Evolutionary conservation across 345 rosid species (phyloP).

Genomic region (Boechera retrofracta): DNA sequence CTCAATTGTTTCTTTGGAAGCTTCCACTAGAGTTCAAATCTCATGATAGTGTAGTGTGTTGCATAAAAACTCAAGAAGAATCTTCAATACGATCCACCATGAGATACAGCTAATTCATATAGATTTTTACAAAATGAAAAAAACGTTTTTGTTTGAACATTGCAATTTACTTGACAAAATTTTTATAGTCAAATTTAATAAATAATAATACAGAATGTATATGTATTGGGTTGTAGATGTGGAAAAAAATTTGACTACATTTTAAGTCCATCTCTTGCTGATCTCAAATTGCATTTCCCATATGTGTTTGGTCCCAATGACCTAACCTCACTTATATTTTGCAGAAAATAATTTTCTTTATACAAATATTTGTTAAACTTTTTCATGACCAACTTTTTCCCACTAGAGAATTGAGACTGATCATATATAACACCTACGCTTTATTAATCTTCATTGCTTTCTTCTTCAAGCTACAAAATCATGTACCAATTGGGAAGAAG

Average conservation of each 20-base stretch:
- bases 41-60: neutral
- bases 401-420: constrained; percentile 34
- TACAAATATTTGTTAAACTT: constrained; percentile 31
- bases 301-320: constrained; percentile 32
- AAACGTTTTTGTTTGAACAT: neutral
- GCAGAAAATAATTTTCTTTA: constrained; percentile 39
- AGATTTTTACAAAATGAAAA: neutral
- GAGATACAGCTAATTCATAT: neutral
- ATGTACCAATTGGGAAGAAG: constrained; percentile 70
- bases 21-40: constrained; percentile 1
- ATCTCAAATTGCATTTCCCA: constrained; percentile 1
- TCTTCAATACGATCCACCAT: neutral
- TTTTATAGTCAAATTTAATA: neutral
- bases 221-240: neutral
- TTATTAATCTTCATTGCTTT: constrained; percentile 36
- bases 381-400: constrained; percentile 23
- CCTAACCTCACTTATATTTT: constrained; percentile 34
- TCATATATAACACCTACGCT: constrained; percentile 9
- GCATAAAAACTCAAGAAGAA: neutral
- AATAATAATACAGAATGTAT: no score
- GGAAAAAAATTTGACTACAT: neutral
- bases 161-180: neutral
- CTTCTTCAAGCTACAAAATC: constrained; percentile 67
- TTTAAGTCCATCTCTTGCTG: constrained; percentile 1
- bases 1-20: neutral